Percentiles rank a stretch among this genome's conserved stretches.
Conservation (phyloP, 2,329 filamentous ascomycete genomes). For the Neoarthrinium moseri region DNA sequence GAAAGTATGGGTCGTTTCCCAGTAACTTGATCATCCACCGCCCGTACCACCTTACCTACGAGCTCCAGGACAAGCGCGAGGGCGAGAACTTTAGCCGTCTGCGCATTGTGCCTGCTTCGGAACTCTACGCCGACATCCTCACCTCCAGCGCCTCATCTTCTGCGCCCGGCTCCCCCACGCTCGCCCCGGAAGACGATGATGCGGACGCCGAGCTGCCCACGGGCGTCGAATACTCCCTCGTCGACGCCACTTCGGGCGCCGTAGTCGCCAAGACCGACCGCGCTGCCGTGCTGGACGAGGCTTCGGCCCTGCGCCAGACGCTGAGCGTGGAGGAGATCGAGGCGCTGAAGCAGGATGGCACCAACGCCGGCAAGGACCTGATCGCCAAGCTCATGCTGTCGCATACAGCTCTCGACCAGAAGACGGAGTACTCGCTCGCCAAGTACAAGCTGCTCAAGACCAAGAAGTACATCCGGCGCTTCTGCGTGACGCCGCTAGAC, state of each 20-base stretch:
- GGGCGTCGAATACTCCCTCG: slow-evolving; percentile 43
- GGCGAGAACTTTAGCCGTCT: slow-evolving; percentile 66
- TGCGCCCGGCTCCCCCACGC: slow-evolving; percentile 33
- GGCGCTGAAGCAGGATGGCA: slow-evolving; percentile 69
- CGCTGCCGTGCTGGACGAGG: slow-evolving; percentile 56
- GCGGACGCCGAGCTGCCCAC: slow-evolving; percentile 40
- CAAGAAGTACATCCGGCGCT: slow-evolving; percentile 87
- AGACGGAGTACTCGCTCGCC: slow-evolving; percentile 88
- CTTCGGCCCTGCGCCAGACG: slow-evolving; percentile 66
- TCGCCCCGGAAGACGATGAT: slow-evolving; percentile 34
- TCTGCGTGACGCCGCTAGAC: slow-evolving; percentile 82
- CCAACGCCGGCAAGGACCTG: slow-evolving; percentile 80
- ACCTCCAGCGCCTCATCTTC: slow-evolving; percentile 33
- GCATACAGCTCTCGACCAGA: slow-evolving; percentile 87
- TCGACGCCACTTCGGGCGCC: slow-evolving; percentile 44
- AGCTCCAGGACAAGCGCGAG: slow-evolving; percentile 71
- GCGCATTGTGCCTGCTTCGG: slow-evolving; percentile 75
- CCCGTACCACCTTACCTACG: slow-evolving; percentile 88
- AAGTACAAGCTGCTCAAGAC: slow-evolving; percentile 96
- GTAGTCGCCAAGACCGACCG: slow-evolving; percentile 55
- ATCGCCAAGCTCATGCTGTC: slow-evolving; percentile 91
- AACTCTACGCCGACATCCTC: slow-evolving; percentile 81
- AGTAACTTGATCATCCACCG: slow-evolving; percentile 88
- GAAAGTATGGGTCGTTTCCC: slow-evolving; percentile 90
- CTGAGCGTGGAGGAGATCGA: slow-evolving; percentile 76